Percentiles rank a stretch among this genome's conserved stretches.
phyloP scores from a whole-genome alignment of 108 stramenopile species.

The Skeletonema potamos region DNA sequence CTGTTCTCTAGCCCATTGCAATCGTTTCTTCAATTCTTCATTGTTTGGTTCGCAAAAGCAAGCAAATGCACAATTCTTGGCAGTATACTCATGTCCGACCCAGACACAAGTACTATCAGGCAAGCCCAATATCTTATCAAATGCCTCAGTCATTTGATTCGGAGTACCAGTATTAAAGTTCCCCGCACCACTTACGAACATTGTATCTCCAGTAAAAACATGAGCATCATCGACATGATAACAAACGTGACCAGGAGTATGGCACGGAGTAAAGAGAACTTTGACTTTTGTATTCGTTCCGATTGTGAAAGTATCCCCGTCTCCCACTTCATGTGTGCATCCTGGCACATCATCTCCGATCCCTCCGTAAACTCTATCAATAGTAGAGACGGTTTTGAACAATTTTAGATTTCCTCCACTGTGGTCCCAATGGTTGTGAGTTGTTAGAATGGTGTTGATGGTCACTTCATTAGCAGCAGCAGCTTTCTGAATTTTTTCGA shows the following conservation, averaged over 20 bases:
- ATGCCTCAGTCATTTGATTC: constrained; percentile 40
- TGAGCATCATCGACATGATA: constrained; percentile 30
- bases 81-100: constrained; percentile 79
- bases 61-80: constrained; percentile 66
- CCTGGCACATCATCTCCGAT: constrained; percentile 27
- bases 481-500: constrained; percentile 46
- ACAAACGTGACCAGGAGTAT: constrained; percentile 67
- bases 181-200: constrained; percentile 74
- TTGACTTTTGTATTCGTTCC: constrained; percentile 41
- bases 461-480: constrained; percentile 42
- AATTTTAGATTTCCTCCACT: constrained; percentile 66
- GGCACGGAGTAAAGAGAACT: constrained; percentile 64
- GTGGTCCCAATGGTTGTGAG: constrained; percentile 82
- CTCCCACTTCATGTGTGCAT: constrained; percentile 37
- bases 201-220: constrained; percentile 76
- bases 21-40: constrained; percentile 29
- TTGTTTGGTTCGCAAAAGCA: constrained; percentile 58
- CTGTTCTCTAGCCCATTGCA: constrained; percentile 20
- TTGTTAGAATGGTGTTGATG: constrained; percentile 60
- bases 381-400: constrained; percentile 9
- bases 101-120: constrained; percentile 62
- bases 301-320: constrained; percentile 47
- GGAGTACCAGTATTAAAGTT: constrained; percentile 53
- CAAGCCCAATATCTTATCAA: constrained; percentile 44
- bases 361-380: constrained; percentile 31